Evolutionary conservation across 441 rosid species (phyloP).

Genomic region (Breynia disticha): DNA sequence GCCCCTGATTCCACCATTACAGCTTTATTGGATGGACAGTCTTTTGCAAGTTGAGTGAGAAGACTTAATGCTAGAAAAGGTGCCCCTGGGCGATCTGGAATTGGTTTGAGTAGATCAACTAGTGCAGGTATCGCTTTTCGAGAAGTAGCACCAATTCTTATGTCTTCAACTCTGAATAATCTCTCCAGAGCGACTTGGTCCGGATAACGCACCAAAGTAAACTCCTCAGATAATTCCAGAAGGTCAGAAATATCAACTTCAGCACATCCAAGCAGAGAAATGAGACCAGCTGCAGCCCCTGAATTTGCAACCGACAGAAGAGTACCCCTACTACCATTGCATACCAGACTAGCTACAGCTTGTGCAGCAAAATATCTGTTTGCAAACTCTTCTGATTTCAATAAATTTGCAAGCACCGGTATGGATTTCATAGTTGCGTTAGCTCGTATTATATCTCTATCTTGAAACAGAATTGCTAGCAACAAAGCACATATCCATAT

Average conservation of each 20-base stretch:
- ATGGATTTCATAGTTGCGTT: slow-evolving; percentile 86
- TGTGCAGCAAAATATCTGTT: slow-evolving; percentile 97
- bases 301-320: slow-evolving; percentile 98
- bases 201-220: slow-evolving; percentile 71
- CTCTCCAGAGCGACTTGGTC: slow-evolving; percentile 99
- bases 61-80: slow-evolving; percentile 89
- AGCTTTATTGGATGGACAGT: slow-evolving; percentile 80
- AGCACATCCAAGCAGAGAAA: slow-evolving; percentile 94
- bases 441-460: slow-evolving; percentile 93
- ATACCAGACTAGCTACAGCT: slow-evolving; percentile 87
- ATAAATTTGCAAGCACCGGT: slow-evolving; percentile 79
- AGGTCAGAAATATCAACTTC: slow-evolving; percentile 83
- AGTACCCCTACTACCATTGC: slow-evolving; percentile 98
- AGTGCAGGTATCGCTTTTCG: slow-evolving; percentile 96
- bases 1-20: slow-evolving; percentile 99
- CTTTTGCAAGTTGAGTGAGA: slow-evolving; percentile 93
- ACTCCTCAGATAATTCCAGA: slow-evolving; percentile 80
- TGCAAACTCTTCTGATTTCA: slow-evolving; percentile 89
- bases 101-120: slow-evolving; percentile 97
- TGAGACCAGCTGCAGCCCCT: slow-evolving; percentile 92
- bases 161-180: slow-evolving; percentile 98
- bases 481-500: slow-evolving; percentile 95
- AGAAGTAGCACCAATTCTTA: slow-evolving; percentile 97
- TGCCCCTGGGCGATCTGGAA: slow-evolving; percentile 99
- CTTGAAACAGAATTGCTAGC: slow-evolving; percentile 90